These are phyloP conservation scores for Rhizopogon vinicolor DNA, from an alignment of 768 basidiomycete genomes.

Conservation along the genomic window DNA sequence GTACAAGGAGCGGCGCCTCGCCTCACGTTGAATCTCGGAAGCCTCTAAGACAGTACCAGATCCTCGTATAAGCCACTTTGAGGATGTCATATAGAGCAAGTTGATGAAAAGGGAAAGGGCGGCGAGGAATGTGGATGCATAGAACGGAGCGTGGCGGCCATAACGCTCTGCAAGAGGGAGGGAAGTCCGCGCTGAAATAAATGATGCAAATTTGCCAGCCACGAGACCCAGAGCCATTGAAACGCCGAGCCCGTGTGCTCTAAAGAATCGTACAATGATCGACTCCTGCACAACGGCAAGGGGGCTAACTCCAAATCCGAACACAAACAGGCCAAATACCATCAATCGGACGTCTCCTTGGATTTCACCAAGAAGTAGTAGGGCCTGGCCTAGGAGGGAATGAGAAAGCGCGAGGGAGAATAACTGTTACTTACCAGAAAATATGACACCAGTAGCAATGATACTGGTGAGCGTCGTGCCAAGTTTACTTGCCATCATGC, in stretches of 20 bases:
- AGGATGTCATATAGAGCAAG: constrained; percentile 58
- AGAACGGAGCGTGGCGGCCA: constrained; percentile 71
- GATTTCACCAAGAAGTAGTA: constrained; percentile 65
- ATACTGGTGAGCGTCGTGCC: constrained; percentile 73
- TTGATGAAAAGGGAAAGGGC: constrained; percentile 65
- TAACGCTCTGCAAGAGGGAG: constrained; percentile 70
- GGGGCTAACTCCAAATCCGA: constrained; percentile 76
- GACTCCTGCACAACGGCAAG: constrained; percentile 82
- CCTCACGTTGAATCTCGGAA: constrained; percentile 55
- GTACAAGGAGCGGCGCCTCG: constrained; percentile 37
- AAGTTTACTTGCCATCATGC: constrained; percentile 61
- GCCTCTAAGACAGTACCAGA: constrained; percentile 63
- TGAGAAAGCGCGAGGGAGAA: constrained; percentile 5
- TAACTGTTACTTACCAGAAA: constrained; percentile 39
- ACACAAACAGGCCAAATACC: constrained; percentile 73
- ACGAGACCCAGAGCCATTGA: constrained; percentile 83
- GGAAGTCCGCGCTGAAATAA: constrained; percentile 68
- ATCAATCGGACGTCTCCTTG: constrained; percentile 59
- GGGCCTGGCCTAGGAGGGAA: constrained; percentile 46
- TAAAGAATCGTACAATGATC: constrained; percentile 81
- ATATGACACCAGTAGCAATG: constrained; percentile 68
- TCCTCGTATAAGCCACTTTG: constrained; percentile 59
- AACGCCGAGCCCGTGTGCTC: constrained; percentile 66
- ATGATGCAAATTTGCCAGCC: constrained; percentile 75
- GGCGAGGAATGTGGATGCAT: constrained; percentile 60